A percentile compares a stretch with the other conserved stretches of the same genome.
These are phyloP conservation scores for Chloris gayana DNA, from an alignment of 176 grass and related monocot genomes.

Conservation along the genomic window DNA sequence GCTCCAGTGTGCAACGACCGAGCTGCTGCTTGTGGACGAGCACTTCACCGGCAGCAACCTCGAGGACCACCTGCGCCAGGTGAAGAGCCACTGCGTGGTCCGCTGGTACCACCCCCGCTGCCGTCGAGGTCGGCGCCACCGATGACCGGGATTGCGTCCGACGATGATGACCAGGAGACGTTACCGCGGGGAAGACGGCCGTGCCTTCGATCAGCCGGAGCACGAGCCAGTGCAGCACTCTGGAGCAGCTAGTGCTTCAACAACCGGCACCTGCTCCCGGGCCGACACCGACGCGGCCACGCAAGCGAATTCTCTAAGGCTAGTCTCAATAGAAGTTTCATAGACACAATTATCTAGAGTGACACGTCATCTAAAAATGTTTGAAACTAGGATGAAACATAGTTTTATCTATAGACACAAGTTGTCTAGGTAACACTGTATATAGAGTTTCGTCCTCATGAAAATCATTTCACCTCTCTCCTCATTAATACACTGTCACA, in stretches of 20 bases:
- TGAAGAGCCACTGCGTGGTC: slow-evolving; percentile 47
- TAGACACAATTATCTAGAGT: no score
- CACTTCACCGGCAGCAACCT: slow-evolving; percentile 71
- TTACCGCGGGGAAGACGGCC: slow-evolving; percentile 49
- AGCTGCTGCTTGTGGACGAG: slow-evolving; percentile 83
- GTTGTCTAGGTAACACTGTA: no score
- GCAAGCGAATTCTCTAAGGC: slow-evolving; percentile 24
- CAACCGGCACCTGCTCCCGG: not conserved
- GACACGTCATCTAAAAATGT: no score
- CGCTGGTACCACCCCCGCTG: slow-evolving; percentile 58
- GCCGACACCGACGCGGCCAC: not conserved
- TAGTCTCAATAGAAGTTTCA: no score
- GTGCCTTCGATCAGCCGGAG: slow-evolving; percentile 53
- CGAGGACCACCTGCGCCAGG: slow-evolving; percentile 65
- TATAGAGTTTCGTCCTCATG: no score
- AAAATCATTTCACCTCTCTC: no score
- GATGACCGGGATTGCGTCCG: slow-evolving; percentile 39
- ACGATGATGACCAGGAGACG: slow-evolving; percentile 55
- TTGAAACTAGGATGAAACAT: no score
- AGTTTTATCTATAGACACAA: no score
- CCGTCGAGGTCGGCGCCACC: slow-evolving; percentile 40
- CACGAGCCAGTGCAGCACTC: slow-evolving; percentile 62
- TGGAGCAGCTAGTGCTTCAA: slow-evolving; percentile 17
- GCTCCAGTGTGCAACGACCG: slow-evolving; percentile 39
- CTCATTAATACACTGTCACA: no score